Percentiles rank a stretch among this genome's conserved stretches.
These are phyloP conservation scores for Exidia glandulosa DNA, from an alignment of 768 basidiomycete species.

Conservation along the genomic window DNA sequence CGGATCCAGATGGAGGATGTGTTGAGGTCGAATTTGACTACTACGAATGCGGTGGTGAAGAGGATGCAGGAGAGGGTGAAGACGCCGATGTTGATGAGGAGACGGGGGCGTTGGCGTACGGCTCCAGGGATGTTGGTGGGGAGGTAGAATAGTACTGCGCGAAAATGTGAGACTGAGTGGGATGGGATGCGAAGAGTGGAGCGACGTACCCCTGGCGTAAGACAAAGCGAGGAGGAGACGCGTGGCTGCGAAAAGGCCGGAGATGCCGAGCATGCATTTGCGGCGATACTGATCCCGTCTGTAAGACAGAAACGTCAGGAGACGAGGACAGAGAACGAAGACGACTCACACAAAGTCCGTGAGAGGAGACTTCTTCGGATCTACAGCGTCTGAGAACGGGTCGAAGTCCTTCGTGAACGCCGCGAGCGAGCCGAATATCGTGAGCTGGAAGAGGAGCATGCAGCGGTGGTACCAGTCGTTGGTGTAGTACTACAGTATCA, in stretches of 20 bases:
- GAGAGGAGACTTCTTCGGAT: background rate
- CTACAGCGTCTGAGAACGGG: background rate
- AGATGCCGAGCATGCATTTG: background rate
- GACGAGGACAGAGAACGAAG: background rate
- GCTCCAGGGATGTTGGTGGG: background rate
- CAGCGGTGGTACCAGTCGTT: background rate
- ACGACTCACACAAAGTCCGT: background rate
- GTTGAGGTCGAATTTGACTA: background rate
- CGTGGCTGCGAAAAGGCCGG: background rate
- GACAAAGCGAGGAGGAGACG: background rate
- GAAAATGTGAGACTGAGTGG: background rate
- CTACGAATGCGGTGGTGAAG: background rate
- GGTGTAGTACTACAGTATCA: background rate
- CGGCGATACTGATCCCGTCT: background rate
- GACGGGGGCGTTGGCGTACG: background rate
- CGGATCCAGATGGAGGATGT: background rate
- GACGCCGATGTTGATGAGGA: background rate
- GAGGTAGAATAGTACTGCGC: background rate
- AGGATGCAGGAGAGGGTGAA: background rate
- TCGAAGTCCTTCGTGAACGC: background rate
- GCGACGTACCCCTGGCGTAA: background rate
- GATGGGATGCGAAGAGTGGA: background rate
- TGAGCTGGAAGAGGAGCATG: background rate
- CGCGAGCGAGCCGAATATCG: background rate
- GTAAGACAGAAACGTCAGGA: background rate